These are phyloP conservation scores for Taiozyma onychis DNA, from an alignment of 1,139 yeast species.

Conservation along the genomic window DNA sequence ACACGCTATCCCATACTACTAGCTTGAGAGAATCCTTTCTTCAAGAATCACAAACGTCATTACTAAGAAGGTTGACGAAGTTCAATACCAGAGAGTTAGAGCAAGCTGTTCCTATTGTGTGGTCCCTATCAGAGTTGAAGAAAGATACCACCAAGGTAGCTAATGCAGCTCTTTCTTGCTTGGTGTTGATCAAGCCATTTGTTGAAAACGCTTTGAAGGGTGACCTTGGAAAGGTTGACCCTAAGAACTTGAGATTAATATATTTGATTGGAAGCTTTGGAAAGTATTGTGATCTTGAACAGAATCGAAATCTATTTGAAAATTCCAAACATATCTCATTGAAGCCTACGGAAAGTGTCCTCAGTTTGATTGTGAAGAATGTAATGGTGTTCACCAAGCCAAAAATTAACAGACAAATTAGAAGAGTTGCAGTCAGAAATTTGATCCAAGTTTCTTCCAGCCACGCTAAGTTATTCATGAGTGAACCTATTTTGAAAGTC, in stretches of 20 bases:
- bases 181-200: constrained; percentile 42
- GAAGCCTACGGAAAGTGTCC: constrained; percentile 46
- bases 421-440: constrained; percentile 50
- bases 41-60: constrained; percentile 42
- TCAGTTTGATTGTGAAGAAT: constrained; percentile 50
- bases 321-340: constrained; percentile 35
- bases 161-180: constrained; percentile 56
- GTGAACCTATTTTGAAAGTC: constrained; percentile 44
- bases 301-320: constrained; percentile 35
- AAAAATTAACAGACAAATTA: constrained; percentile 29
- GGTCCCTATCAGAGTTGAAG: constrained; percentile 45
- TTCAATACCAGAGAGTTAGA: constrained; percentile 53
- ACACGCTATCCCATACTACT: constrained; percentile 38
- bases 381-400: constrained; percentile 46
- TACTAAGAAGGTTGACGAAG: constrained; percentile 52
- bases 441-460: constrained; percentile 51
- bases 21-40: constrained; percentile 48
- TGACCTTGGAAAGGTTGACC: constrained; percentile 29
- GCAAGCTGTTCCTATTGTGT: constrained; percentile 64
- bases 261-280: constrained; percentile 68
- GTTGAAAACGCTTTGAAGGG: constrained; percentile 29
- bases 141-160: constrained; percentile 45
- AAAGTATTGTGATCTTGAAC: constrained; percentile 54
- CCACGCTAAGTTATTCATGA: constrained; percentile 58
- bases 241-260: constrained; percentile 50